phyloP scores from a whole-genome alignment of 352 stramenopile genomes.

The Phytophthora syringae region DNA sequence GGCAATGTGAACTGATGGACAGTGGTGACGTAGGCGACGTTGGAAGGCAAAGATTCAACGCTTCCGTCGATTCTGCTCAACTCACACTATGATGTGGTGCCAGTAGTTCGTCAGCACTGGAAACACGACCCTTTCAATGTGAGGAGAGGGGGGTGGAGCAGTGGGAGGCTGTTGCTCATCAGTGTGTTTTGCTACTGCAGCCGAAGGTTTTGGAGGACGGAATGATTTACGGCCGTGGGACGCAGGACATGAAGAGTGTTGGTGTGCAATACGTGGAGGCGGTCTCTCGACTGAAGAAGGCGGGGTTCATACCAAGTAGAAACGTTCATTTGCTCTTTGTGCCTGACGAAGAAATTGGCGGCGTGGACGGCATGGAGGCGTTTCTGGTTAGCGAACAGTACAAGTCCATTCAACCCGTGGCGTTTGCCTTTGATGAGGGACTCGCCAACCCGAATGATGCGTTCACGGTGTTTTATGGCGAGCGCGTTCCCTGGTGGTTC shows the following conservation, averaged over 20 bases:
- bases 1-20: not conserved
- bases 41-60: conserved; percentile 81
- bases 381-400: conserved; percentile 90
- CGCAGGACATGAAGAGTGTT: conserved; percentile 98
- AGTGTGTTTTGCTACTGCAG: conserved; percentile 25
- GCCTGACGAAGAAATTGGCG: conserved; percentile 94
- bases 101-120: conserved; percentile 89
- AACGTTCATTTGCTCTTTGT: conserved; percentile 94
- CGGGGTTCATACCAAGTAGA: conserved; percentile 78
- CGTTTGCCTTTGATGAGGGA: conserved; percentile 95
- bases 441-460: conserved; percentile 89
- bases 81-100: conserved; percentile 97
- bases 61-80: conserved; percentile 94
- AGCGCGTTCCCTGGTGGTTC: conserved; percentile 94
- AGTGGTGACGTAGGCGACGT: conserved; percentile 53
- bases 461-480: conserved; percentile 97
- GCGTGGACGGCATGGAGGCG: conserved; percentile 90
- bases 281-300: conserved; percentile 69
- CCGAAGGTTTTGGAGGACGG: conserved; percentile 87
- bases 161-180: not conserved
- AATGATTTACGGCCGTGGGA: conserved; percentile 93
- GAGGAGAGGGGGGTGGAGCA: conserved; percentile 2
- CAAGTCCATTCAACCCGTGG: conserved; percentile 82
- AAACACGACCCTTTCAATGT: conserved; percentile 92
- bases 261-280: conserved; percentile 96